Base-by-base conservation (phyloP, 2,329 filamentous ascomycete genomes). In the Aschersonia sp. region DNA sequence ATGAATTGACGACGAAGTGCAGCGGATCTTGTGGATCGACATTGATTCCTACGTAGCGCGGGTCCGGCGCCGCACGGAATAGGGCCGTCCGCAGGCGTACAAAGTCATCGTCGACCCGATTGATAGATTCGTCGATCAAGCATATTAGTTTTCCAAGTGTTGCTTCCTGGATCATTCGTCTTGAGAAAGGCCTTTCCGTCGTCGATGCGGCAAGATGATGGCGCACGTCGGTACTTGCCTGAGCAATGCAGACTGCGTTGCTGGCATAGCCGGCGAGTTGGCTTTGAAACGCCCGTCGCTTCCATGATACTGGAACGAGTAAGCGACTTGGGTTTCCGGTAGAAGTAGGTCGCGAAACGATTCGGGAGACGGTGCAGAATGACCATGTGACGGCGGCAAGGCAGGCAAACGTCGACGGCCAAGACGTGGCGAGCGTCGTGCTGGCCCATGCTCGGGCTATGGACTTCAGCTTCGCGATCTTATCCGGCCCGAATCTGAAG, bases 1-100 rank as follows among this genome's bases (percentile, higher is more conserved):
- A 71, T 5, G 67, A 69, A 51, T 71, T 71, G 58, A 71, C 67
- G 9, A 62, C 62, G 40, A 71, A 58, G 41, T 63, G 58, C 45
- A 63, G 58, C 2, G 65, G 61, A 43, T 63, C 60, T n/a, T 65
- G 58, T 30, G 67, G 65, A 49, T 69, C 66, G 48, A 66, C 62
- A 14, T 62, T 60, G 29, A 70, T 58, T 11, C 67, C 67, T 35
- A 70, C 53, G 37, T 57, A 54, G 7, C 67, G 65, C 41, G 67
- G 66, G 53, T 71, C 68, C 8, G 62, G 55, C 2, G 59, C 57
- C 10, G 59, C 58, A 41, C 56, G 57, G 45, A 68, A 62, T 54
- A 68, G 59, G 29, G 60, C 60, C 5, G 65, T 61, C 10, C 68
- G 64, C 48, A 50, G 57, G 32, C 53, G 50, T 35, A 74, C 58